Base-by-base conservation (phyloP, 2,329 filamentous ascomycete genomes). In the Clarireedia hainanense region DNA sequence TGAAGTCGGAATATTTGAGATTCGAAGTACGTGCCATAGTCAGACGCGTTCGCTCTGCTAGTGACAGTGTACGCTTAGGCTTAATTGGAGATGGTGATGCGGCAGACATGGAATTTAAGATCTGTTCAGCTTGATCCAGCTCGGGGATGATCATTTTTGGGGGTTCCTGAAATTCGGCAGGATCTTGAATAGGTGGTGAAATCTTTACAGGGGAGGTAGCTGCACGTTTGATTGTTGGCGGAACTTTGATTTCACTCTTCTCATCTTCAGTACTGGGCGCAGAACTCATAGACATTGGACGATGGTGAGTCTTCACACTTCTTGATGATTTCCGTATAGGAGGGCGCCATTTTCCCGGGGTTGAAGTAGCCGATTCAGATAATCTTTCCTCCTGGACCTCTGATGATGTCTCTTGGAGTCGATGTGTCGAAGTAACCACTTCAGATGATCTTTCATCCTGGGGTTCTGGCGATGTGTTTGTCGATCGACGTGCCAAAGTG, bases 31-130 rank as follows among this genome's bases (percentile, higher is more conserved):
- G 76, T 0, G 85, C 82, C 84, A 96, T 92, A 17, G 89, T 91
- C 53, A 90, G 77, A 17, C 88, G 83, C 0, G 91, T 95, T 48
- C 91, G 85, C 66, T 95, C 90, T 4, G 86, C 80, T 0, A 94
- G 77, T 0, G 85, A 84, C 7, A 86, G 71, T 0, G 76, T 78
- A 50, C 81, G 80, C 0, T 80, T 75, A 0, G 74, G 71, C 62
- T 82, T 84, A 45, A 72, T 67, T 0, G 82, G 82, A 0, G 82
- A 84, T 0, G 81, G 80, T 1, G 81, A 83, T 0, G 75, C 73
- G 47, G 75, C 74, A 24, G 76, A 71, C 67, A 84, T 78, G 0
- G 77, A 79, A 12, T 76, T 75, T 4, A 84, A 67, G 43, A 84
- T 84, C 42, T 78, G 72, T 56, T 84, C 77, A 1, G 80, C 80